Evolutionary conservation across 495 filamentous ascomycete species (phyloP).

Genomic region (Immersiella caudata): DNA sequence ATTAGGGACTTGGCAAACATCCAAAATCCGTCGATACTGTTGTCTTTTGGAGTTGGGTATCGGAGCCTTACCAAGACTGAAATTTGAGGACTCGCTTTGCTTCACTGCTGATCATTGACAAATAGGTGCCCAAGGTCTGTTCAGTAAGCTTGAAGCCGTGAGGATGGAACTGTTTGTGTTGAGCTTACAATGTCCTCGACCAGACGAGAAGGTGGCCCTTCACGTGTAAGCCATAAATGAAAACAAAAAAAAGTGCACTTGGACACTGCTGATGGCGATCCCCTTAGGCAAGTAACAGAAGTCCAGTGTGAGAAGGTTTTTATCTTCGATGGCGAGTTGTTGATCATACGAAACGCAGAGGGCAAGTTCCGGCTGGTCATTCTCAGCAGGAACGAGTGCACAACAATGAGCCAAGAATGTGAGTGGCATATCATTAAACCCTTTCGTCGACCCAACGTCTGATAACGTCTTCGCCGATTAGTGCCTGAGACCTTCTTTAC

Average conservation of each 20-base stretch:
- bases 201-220: slow-evolving; percentile 27
- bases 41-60: background rate
- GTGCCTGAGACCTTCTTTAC: slow-evolving; percentile 9
- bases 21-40: slow-evolving; percentile 6
- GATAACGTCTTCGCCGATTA: background rate
- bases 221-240: slow-evolving; percentile 28
- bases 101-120: slow-evolving; percentile 5
- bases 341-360: slow-evolving; percentile 19
- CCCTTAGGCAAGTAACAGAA: slow-evolving; percentile 21
- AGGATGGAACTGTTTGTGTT: slow-evolving; percentile 28
- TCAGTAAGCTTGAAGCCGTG: slow-evolving; percentile 29
- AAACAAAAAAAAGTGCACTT: too few relatives aligned
- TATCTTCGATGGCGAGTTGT: slow-evolving; percentile 28
- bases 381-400: slow-evolving; percentile 29
- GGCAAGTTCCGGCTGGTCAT: slow-evolving; percentile 25
- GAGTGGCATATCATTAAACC: too few relatives aligned
- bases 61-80: background rate
- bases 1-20: background rate
- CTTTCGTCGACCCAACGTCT: too few relatives aligned
- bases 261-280: background rate
- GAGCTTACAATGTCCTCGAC: slow-evolving; percentile 23
- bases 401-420: slow-evolving; percentile 27
- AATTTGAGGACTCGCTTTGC: background rate
- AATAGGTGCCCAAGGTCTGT: slow-evolving; percentile 19
- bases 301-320: slow-evolving; percentile 29